Conservation (phyloP, 257 asterid genomes). For the Paulownia fortunei region DNA sequence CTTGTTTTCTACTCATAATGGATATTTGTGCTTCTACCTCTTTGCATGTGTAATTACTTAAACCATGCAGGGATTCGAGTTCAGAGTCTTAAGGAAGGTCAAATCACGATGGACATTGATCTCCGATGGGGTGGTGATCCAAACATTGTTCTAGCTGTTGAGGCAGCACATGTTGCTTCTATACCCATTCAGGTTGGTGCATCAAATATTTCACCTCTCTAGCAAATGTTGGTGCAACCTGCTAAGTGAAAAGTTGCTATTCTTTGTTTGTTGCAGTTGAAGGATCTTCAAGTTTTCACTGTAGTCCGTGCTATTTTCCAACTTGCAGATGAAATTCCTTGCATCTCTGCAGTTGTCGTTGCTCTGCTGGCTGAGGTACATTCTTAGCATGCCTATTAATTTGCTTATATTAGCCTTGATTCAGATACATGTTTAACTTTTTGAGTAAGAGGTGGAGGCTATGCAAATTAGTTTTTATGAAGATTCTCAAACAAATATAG, state of each 20-base stretch:
- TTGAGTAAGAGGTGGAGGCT: neutral
- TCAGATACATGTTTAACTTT: neutral
- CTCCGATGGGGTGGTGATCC: slow-evolving; percentile 99
- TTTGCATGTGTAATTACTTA: slow-evolving; percentile 29
- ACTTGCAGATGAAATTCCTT: slow-evolving; percentile 93
- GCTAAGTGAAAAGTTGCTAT: neutral
- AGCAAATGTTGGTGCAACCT: neutral
- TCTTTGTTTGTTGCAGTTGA: slow-evolving; percentile 61
- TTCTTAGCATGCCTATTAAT: slow-evolving; percentile 8
- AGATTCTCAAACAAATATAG: neutral
- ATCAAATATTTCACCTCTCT: slow-evolving; percentile 20
- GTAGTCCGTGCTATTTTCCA: slow-evolving; percentile 94
- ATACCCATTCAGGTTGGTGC: slow-evolving; percentile 89
- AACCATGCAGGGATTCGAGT: slow-evolving; percentile 87
- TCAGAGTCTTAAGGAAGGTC: slow-evolving; percentile 96
- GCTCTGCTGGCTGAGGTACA: slow-evolving; percentile 95
- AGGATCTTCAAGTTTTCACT: slow-evolving; percentile 95
- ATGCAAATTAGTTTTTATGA: neutral
- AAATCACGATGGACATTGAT: slow-evolving; percentile 94
- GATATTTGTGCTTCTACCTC: neutral
- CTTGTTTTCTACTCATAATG: neutral
- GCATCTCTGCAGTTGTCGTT: slow-evolving; percentile 97
- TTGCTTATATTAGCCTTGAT: neutral
- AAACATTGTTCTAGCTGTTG: slow-evolving; percentile 83
- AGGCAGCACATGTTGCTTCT: slow-evolving; percentile 92